Conservation (phyloP, 1,284 basidiomycete genomes). For the Cutaneotrichosporon cyanovorans region DNA sequence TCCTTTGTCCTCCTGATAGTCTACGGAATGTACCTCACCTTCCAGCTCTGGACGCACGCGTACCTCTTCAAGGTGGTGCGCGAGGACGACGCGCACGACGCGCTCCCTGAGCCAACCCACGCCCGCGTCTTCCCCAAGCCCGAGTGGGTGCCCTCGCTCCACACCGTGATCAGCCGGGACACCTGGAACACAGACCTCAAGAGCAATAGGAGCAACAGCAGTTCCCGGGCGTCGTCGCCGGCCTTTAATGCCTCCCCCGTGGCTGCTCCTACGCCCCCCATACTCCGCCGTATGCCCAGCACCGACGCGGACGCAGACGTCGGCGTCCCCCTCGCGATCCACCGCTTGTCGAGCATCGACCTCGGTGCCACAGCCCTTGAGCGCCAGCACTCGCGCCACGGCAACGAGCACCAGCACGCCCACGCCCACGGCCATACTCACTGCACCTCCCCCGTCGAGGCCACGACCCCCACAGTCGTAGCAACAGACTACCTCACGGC, state of each 20-base stretch:
- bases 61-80: constrained; percentile 50
- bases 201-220: too few relatives aligned
- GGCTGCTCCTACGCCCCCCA: neutral
- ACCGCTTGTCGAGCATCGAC: constrained; percentile 1
- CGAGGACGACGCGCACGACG: constrained; percentile 20
- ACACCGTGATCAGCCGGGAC: constrained; percentile 12
- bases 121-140: constrained; percentile 40
- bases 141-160: constrained; percentile 38
- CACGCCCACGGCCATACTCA: neutral
- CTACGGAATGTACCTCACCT: constrained; percentile 46
- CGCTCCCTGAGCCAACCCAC: constrained; percentile 36
- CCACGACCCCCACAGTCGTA: neutral
- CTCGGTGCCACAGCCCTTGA: too few relatives aligned
- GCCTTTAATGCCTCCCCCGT: neutral
- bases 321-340: neutral
- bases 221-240: neutral
- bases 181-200: neutral
- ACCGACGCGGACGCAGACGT: constrained; percentile 7
- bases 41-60: constrained; percentile 55
- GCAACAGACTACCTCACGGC: too few relatives aligned
- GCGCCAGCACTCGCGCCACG: too few relatives aligned
- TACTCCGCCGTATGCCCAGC: neutral
- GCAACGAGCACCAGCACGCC: neutral
- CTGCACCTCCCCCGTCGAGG: too few relatives aligned
- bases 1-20: constrained; percentile 55